Conservation (phyloP, 495 filamentous ascomycete genomes). For the Penicillium chermesinum region DNA sequence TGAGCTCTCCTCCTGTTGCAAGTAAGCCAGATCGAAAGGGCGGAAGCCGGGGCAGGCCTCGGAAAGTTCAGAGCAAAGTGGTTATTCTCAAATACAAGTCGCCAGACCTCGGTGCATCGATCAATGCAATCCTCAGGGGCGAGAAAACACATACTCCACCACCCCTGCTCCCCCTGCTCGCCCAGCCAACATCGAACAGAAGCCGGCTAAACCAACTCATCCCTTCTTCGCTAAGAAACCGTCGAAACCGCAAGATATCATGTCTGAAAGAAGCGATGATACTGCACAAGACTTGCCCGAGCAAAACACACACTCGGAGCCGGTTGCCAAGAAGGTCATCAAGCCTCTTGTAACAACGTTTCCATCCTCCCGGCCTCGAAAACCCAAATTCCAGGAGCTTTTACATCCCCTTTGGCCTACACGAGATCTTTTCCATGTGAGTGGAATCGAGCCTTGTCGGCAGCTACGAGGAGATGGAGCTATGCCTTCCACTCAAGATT, state of each 20-base stretch:
- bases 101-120: slow-evolving; percentile 36
- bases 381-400: slow-evolving; percentile 54
- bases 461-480: not conserved
- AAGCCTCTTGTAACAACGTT: slow-evolving; percentile 1
- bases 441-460: slow-evolving; percentile 6
- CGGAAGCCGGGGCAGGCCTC: slow-evolving; percentile 17
- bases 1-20: slow-evolving; percentile 43
- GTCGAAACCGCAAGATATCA: slow-evolving; percentile 4
- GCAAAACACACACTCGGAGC: not conserved
- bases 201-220: slow-evolving; percentile 60
- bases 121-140: slow-evolving; percentile 48
- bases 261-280: not conserved
- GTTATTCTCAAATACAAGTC: slow-evolving; percentile 44
- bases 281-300: not conserved
- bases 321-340: not conserved
- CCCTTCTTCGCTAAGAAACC: slow-evolving; percentile 68
- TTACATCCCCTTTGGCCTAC: slow-evolving; percentile 67
- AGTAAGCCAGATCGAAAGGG: slow-evolving; percentile 21
- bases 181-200: slow-evolving; percentile 15
- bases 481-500: slow-evolving; percentile 6
- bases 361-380: slow-evolving; percentile 23
- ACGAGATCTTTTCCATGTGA: slow-evolving; percentile 55
- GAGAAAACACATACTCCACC: slow-evolving; percentile 5
- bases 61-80: slow-evolving; percentile 26
- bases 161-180: slow-evolving; percentile 1